Evolutionary conservation across 202 grass and related monocot species (phyloP).

Genomic region (Saccharum hybrid): DNA sequence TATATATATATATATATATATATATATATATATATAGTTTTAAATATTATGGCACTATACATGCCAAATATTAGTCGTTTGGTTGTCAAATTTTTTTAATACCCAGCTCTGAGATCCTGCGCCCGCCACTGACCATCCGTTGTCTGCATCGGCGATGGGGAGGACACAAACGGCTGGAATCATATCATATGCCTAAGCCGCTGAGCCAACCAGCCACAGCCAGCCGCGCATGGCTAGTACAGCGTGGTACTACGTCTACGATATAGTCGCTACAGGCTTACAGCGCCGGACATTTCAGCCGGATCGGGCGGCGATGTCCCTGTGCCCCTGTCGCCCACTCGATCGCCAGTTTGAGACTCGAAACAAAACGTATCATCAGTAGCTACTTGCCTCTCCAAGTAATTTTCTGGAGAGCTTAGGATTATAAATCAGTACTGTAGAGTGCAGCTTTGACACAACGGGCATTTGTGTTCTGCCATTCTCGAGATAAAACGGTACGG

Average conservation of each 20-base stretch:
- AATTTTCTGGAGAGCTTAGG: background rate
- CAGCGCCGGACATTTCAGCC: background rate
- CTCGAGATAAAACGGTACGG: too few species aligned
- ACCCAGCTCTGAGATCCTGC: too few species aligned
- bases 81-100: too few species aligned
- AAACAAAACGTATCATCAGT: background rate
- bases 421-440: background rate
- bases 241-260: background rate
- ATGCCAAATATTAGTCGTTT: too few species aligned
- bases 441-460: background rate
- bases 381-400: too few species aligned
- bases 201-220: background rate
- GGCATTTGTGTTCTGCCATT: background rate
- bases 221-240: background rate
- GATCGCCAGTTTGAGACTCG: background rate
- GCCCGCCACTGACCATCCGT: too few species aligned
- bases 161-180: background rate
- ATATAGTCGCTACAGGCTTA: background rate
- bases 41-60: too few species aligned
- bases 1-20: too few species aligned
- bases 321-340: background rate
- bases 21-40: too few species aligned
- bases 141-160: background rate
- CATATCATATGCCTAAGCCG: background rate
- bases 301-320: background rate